Conservation (phyloP, 805 yeast genomes). For the Yarrowia deformans region DNA sequence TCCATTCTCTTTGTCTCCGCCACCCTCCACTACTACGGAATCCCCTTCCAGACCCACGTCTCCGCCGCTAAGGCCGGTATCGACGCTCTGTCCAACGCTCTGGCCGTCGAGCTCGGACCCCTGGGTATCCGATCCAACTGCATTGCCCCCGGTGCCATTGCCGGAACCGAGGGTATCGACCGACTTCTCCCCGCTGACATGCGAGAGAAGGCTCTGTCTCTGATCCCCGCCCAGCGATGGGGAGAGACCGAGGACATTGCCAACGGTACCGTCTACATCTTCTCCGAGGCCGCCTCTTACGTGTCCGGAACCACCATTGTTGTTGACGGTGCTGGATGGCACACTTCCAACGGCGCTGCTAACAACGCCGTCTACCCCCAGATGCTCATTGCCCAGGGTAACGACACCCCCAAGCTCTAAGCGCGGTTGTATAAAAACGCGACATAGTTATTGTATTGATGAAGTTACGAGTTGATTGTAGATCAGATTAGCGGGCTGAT, state of each 20-base stretch:
- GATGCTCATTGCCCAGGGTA: conserved; percentile 39
- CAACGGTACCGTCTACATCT: conserved; percentile 80
- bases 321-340: conserved; percentile 95
- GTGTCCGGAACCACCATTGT: conserved; percentile 78
- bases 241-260: conserved; percentile 85
- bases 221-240: conserved; percentile 59
- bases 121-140: conserved; percentile 82
- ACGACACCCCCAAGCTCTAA: conserved; percentile 40
- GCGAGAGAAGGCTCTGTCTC: conserved; percentile 54
- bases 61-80: conserved; percentile 97
- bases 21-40: conserved; percentile 87
- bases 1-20: conserved; percentile 81
- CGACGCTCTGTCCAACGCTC: conserved; percentile 81
- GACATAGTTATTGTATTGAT: conserved; percentile 14
- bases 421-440: background rate
- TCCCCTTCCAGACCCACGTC: conserved; percentile 88
- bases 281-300: conserved; percentile 81
- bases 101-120: conserved; percentile 93
- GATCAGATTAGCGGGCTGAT: too few species aligned
- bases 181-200: conserved; percentile 60
- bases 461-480: background rate
- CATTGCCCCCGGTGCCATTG: conserved; percentile 92
- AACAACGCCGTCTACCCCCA: conserved; percentile 35
- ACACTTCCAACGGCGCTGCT: conserved; percentile 48
- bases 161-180: conserved; percentile 82